Evolutionary conservation across 208 protist species (phyloP).

Genomic region (Jaenimonas drosophilae): DNA sequence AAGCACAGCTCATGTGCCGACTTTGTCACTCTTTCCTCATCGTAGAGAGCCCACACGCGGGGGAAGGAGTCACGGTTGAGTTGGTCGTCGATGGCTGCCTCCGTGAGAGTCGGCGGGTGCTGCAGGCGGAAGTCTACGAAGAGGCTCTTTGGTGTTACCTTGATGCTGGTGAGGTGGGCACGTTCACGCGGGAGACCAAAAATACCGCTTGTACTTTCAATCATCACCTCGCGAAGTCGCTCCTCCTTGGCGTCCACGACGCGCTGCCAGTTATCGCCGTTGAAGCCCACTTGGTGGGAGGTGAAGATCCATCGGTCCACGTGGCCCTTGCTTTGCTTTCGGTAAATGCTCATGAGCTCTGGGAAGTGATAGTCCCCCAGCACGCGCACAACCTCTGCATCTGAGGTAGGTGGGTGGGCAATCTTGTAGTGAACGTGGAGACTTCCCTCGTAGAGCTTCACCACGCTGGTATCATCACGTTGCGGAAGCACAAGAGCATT

Average conservation of each 20-base stretch:
- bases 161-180: conserved; percentile 8
- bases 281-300: conserved; percentile 50
- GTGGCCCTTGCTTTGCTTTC: conserved; percentile 7
- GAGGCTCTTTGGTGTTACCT: conserved; percentile 6
- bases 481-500: conserved; percentile 17
- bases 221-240: conserved; percentile 23
- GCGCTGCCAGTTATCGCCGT: conserved; percentile 60
- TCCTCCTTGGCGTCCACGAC: conserved; percentile 24
- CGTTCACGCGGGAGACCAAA: conserved; percentile 9
- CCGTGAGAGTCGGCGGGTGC: conserved; percentile 22
- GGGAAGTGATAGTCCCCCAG: conserved; percentile 33
- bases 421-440: conserved; percentile 24
- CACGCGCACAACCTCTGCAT: conserved; percentile 13
- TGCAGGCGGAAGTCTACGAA: conserved; percentile 15
- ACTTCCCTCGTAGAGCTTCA: conserved; percentile 6
- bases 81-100: conserved; percentile 17
- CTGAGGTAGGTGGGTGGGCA: conserved; percentile 12
- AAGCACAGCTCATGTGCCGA: conserved; percentile 1
- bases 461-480: conserved; percentile 17
- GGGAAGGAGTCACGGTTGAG: conserved; percentile 26
- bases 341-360: conserved; percentile 30
- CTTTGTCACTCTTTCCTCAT: conserved; percentile 6
- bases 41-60: conserved; percentile 33
- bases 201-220: conserved; percentile 11
- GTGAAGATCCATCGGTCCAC: conserved; percentile 32